Evolutionary conservation across 306 rosid species (phyloP).

Genomic region (Citrullus amarus): DNA sequence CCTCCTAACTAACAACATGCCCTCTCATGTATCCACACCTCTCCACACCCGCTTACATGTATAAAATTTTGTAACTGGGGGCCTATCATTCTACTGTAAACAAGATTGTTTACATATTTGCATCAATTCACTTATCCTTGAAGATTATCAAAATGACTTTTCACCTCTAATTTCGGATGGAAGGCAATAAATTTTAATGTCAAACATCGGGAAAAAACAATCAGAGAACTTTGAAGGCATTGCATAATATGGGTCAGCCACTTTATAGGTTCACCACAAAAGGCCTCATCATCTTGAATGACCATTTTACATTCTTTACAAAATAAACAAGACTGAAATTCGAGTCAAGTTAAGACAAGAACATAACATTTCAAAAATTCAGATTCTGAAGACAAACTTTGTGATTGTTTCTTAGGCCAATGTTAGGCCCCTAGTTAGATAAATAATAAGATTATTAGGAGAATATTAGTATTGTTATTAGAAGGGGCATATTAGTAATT

Average conservation of each 20-base stretch:
- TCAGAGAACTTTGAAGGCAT: conserved; percentile 25
- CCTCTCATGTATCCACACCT: too few relatives aligned
- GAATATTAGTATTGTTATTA: too few relatives aligned
- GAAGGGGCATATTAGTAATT: too few relatives aligned
- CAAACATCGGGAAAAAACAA: conserved; percentile 7
- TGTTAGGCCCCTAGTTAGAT: too few relatives aligned
- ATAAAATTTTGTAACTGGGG: too few relatives aligned
- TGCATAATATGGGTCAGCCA: not conserved
- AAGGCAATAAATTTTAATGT: not conserved
- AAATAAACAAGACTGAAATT: not conserved
- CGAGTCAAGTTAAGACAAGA: too few relatives aligned
- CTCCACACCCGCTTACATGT: too few relatives aligned
- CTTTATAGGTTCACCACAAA: conserved; percentile 9
- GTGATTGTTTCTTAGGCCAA: not conserved
- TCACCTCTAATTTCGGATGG: too few relatives aligned
- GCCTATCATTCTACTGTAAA: too few relatives aligned
- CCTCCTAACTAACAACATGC: too few relatives aligned
- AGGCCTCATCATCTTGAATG: conserved; percentile 18
- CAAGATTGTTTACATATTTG: too few relatives aligned
- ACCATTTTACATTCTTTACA: not conserved
- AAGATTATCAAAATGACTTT: not conserved
- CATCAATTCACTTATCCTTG: not conserved
- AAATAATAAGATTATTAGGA: too few relatives aligned
- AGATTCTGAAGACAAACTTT: not conserved
- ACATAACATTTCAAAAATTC: not conserved